Percentiles rank a stretch among this genome's conserved stretches.
Conservation (phyloP, 495 filamentous ascomycete species). For the Penicillium bovifimosum region DNA sequence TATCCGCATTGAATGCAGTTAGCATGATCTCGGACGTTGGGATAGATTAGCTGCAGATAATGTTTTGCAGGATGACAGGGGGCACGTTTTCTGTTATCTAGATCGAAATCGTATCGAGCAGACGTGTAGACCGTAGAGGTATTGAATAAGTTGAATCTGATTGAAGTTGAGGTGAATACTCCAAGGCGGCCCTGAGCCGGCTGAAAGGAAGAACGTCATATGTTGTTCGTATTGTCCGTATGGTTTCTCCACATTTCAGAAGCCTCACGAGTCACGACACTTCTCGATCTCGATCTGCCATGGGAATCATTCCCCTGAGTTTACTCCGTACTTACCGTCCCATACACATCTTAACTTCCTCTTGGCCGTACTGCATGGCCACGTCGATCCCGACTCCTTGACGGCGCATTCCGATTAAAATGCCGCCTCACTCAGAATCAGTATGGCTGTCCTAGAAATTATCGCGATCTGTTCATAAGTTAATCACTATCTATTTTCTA, state of each 20-base stretch:
- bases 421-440: constrained; percentile 29
- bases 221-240: neutral
- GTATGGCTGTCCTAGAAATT: constrained; percentile 8
- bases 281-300: neutral
- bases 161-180: too few species aligned
- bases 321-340: neutral
- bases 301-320: neutral
- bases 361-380: constrained; percentile 2
- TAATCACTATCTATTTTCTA: constrained; percentile 2
- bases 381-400: constrained; percentile 12
- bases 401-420: constrained; percentile 19
- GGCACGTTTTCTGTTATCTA: neutral
- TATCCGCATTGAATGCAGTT: neutral
- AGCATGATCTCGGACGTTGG: neutral
- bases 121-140: too few species aligned
- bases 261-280: neutral
- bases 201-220: constrained; percentile 11
- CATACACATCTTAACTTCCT: neutral
- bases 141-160: too few species aligned
- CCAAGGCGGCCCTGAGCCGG: neutral
- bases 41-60: too few species aligned
- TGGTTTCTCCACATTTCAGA: neutral
- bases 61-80: neutral
- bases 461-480: neutral
- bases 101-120: too few species aligned